Base-by-base conservation (phyloP, 169 alveolate genomes). In the Besnoitia besnoiti region DNA sequence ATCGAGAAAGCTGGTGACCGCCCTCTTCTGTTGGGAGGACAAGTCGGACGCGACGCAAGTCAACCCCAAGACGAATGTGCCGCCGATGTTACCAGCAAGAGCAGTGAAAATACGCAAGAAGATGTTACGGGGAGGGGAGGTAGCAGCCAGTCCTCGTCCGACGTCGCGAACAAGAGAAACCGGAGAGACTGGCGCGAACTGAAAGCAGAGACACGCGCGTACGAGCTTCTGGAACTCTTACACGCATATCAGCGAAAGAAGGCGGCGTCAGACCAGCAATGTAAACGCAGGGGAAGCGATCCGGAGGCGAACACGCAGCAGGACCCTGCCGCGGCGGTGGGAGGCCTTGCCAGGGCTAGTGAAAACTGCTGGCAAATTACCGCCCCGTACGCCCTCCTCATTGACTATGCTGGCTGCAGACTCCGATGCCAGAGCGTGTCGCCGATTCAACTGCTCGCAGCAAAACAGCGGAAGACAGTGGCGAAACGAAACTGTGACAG, bases 391-490 rank as follows among this genome's bases (percentile, higher is more conserved):
- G 33, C 67, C 33, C 67, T 55, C 67, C 67, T 55, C 67, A 55
- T 55, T 19, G 67, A 55, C 67, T 55, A 55, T 19, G 67, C 67
- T 1, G 67, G 67, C 7, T 55, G 67, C 67, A 21, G 67, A 19
- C 67, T 55, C 67, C 67, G 67, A 1, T 55, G 67, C 67, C 67
- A 55, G 67, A 55, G 67, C 67, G 67, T 55, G 33, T 55, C 67
- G 4, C 67, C 67, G 1, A 21, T 8, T 1, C 67, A 55, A 19
- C 67, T 55, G 30, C 67, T 55, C 67, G 67, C 67, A 1, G 67
- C 67, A 5, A 21, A n/a, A 16, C 3, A 21, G 7, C 67, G 67
- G 24, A n/a, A 55, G 27, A n/a, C n/a, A n/a, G n/a, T n/a, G n/a
- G n/a, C 30, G 67, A 19, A 16, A n/a, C 12, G 67, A 55, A n/a